These are phyloP conservation scores for Leishmania tarentolae DNA, from an alignment of 208 protist genomes.

Conservation along the genomic window DNA sequence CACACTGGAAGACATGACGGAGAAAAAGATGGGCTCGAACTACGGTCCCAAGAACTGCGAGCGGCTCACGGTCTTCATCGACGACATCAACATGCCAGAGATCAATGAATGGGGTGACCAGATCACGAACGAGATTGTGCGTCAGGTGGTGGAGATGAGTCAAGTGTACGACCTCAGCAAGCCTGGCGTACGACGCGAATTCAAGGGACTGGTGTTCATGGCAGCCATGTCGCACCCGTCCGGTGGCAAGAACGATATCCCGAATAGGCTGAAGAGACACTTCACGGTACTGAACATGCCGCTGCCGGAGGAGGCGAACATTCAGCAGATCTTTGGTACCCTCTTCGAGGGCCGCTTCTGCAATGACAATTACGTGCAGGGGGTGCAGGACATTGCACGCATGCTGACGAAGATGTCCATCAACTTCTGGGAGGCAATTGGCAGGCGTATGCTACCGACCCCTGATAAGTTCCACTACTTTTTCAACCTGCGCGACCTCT, in stretches of 20 bases:
- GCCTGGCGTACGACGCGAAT: slow-evolving; percentile 93
- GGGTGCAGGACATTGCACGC: slow-evolving; percentile 84
- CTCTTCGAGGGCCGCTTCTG: slow-evolving; percentile 93
- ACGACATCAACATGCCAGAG: slow-evolving; percentile 97
- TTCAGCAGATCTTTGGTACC: slow-evolving; percentile 95
- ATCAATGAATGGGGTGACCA: slow-evolving; percentile 96
- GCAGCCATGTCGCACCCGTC: slow-evolving; percentile 97
- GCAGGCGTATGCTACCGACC: slow-evolving; percentile 96
- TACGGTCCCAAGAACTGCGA: slow-evolving; percentile 95
- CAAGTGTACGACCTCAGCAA: slow-evolving; percentile 89
- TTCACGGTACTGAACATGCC: slow-evolving; percentile 97
- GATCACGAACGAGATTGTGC: slow-evolving; percentile 96
- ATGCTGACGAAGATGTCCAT: slow-evolving; percentile 94
- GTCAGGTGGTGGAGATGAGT: slow-evolving; percentile 91
- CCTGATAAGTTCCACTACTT: slow-evolving; percentile 99
- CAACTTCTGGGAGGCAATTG: slow-evolving; percentile 91
- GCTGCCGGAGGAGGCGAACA: slow-evolving; percentile 92
- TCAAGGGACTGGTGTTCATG: slow-evolving; percentile 96
- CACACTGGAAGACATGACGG: slow-evolving; percentile 93
- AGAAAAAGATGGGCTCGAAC: slow-evolving; percentile 94
- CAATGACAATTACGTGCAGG: slow-evolving; percentile 84
- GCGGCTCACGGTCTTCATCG: slow-evolving; percentile 92
- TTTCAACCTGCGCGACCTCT: slow-evolving; percentile 98
- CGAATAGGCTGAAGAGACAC: slow-evolving; percentile 97
- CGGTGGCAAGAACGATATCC: slow-evolving; percentile 98